Conservation (phyloP, 495 filamentous ascomycete genomes). For the Penicilliopsis zonata region DNA sequence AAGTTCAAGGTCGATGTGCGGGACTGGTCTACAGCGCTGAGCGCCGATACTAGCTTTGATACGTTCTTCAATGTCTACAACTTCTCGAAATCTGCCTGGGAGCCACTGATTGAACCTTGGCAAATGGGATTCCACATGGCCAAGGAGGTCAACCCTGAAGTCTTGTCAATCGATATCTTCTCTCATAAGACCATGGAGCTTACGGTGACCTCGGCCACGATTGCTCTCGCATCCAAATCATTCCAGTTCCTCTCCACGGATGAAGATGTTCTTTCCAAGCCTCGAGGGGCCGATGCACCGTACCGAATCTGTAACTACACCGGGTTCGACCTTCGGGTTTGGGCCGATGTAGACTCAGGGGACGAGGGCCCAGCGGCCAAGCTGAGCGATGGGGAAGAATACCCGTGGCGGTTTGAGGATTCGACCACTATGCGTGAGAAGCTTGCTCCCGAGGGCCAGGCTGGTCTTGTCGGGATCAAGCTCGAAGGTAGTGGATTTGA, state of each 20-base stretch:
- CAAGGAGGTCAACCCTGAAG: constrained; percentile 61
- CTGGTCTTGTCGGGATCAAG: constrained; percentile 64
- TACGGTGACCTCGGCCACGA: constrained; percentile 85
- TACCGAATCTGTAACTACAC: constrained; percentile 93
- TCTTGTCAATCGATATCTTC: constrained; percentile 69
- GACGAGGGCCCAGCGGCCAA: constrained; percentile 60
- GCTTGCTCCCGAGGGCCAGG: constrained; percentile 67
- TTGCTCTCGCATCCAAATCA: constrained; percentile 85
- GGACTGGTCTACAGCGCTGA: constrained; percentile 84
- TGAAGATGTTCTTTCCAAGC: constrained; percentile 89
- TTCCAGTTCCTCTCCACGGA: constrained; percentile 80
- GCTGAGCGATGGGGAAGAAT: constrained; percentile 78
- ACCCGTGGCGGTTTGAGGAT: constrained; percentile 92
- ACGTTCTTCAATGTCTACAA: constrained; percentile 96
- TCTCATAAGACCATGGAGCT: constrained; percentile 86
- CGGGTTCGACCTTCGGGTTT: constrained; percentile 76
- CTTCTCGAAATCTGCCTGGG: constrained; percentile 97
- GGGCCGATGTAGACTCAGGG: constrained; percentile 57
- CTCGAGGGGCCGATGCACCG: constrained; percentile 79
- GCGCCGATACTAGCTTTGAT: constrained; percentile 77
- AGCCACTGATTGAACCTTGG: constrained; percentile 94
- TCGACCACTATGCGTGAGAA: constrained; percentile 89
- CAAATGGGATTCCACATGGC: constrained; percentile 83
- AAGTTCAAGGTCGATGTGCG: constrained; percentile 70
- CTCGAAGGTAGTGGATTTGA: constrained; percentile 93